Evolutionary conservation across 2,329 filamentous ascomycete species (phyloP), one percentile per base, ranked within the genome.

Genomic region (Aspergillus nomiae): DNA sequence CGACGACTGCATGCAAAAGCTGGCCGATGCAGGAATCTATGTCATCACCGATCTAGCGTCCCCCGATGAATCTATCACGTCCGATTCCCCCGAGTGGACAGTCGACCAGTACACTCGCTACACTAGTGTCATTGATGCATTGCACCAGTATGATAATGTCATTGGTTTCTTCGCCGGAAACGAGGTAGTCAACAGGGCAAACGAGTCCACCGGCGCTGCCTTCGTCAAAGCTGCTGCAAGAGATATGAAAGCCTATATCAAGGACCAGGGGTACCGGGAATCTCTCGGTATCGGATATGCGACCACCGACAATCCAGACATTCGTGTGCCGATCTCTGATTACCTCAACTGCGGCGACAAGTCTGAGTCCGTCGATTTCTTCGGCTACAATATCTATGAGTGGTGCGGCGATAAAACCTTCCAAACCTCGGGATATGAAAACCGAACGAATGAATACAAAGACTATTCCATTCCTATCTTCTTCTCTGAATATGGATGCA

Each of bases 301-400:
- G 69, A 95, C 95, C 80, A 95, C 96, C 80, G 95, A 98, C 71
- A 94, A 97, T 78, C 86, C 88, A 45, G 85, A 87, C n/a, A 96
- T 97, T 71, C 92, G 95, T 77, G 85, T 85, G 69, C 84, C 92
- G 73, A 88, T 98, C 74, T 92, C 92, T 69, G 83, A 92, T 76
- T 99, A 96, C 86, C 97, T 99, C 84, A 93, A 97, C 85, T 99
- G 95, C 76, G 92, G 94, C 59, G 69, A 74, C 65, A 79, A 87
- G 65, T 81, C 83, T 10, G 80, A 81, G 74, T 79, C 91, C 64
- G 96, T 98, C 69, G 95, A 99, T 81, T 97, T 96, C 85, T 99
- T 94, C 92, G 95, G 95, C 63, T 98, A 98, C 90, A 99, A 99
- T 86, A 97, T 98, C 82, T 99, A 99, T 86, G 96, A 94, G 59